Evolutionary conservation across 2,329 filamentous ascomycete genomes (phyloP), one percentile per base, ranked within the genome.

Genomic region (Thyridium curvatum): DNA sequence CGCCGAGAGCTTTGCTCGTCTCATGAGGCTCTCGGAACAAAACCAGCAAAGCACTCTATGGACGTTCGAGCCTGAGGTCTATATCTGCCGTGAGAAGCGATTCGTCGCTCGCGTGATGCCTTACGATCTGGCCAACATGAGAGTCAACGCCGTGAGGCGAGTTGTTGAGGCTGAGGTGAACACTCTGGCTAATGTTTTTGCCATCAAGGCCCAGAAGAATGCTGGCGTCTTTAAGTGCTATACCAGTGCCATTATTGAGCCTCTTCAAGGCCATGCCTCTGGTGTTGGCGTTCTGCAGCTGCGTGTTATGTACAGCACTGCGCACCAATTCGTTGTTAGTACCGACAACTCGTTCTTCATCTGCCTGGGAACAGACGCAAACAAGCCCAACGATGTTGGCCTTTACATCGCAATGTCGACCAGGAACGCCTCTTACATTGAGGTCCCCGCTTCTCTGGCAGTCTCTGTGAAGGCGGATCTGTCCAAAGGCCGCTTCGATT

Each of bases 41-140:
- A 15, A 8, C 16, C 12, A 12, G 10, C 12, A 18, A 9, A 1
- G 12, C 30, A 34, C 40, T 1, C 46, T 65, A 2, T 60, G 55
- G 54, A 45, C 46, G 1, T 41, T 49, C 13, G 65, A 68, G 44
- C 52, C 52, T 0, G 65, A 68, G 49, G 51, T 69, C 3, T 55
- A 66, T 31, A 47, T 67, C 2, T 51, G 63, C 30, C 39, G 30
- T 4, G 10, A 50, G 3, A 59, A 58, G 1, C 45, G 34, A 26
- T 26, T 26, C 55, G 57, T 0, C 3, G 61, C 65, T 0, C 61
- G 66, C 0, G 49, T 69, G 3, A 14, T 67, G 2, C 62, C 66
- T 0, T 63, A 60, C 48, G 54, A 58, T 31, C 40, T 52, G 2
- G 59, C 50, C 6, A 69, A 67, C 39, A 52, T 63, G 30, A 53